phyloP scores from a whole-genome alignment of 805 yeast species.

The Babjeviella inositovora region DNA sequence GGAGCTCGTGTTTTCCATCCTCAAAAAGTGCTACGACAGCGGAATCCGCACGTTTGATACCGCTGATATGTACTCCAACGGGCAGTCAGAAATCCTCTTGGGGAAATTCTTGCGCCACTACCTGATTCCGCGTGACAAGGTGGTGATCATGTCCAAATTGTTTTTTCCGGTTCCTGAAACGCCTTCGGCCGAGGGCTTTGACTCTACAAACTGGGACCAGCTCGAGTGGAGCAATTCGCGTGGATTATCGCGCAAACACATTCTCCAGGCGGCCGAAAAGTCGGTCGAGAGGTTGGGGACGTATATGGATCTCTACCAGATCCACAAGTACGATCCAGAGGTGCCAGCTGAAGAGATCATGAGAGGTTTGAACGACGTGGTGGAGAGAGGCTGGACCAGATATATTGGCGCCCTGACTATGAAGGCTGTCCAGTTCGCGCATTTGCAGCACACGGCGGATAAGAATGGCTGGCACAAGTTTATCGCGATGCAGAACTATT shows the following conservation, averaged over 20 bases:
- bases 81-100: conserved; percentile 5
- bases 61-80: conserved; percentile 6
- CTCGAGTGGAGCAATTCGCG: not conserved
- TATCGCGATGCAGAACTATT: conserved; percentile 13
- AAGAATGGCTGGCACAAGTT: conserved; percentile 12
- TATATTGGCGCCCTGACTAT: conserved; percentile 6
- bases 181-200: not conserved
- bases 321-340: conserved; percentile 11
- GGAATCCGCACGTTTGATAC: conserved; percentile 7
- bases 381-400: conserved; percentile 2
- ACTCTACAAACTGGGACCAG: not conserved
- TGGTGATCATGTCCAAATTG: conserved; percentile 6
- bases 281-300: conserved; percentile 12
- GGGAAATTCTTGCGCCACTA: conserved; percentile 6
- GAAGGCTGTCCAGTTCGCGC: conserved; percentile 11
- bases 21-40: conserved; percentile 8
- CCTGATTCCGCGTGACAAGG: conserved; percentile 5
- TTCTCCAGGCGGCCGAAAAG: conserved; percentile 9
- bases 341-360: conserved; percentile 10
- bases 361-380: conserved; percentile 4
- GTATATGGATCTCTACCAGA: conserved; percentile 12
- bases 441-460: conserved; percentile 12
- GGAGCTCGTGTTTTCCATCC: conserved; percentile 8
- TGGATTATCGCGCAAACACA: conserved; percentile 8
- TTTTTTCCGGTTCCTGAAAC: conserved; percentile 1